A percentile compares a stretch with the other conserved stretches of the same genome.
Evolutionary conservation across 345 rosid species (phyloP).

Genomic region (Turnera subulata): DNA sequence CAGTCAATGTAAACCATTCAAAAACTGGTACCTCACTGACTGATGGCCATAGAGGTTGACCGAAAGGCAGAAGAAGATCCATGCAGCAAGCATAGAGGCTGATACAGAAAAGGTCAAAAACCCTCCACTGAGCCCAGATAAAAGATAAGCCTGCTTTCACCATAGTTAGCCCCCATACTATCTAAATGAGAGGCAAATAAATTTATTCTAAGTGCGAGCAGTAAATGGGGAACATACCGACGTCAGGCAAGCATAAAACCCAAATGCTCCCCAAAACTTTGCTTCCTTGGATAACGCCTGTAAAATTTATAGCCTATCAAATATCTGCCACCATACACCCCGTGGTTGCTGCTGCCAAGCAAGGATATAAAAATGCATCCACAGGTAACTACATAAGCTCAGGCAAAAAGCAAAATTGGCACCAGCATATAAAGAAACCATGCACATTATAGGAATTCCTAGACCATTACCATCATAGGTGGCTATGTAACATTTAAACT

Average conservation of each 20-base stretch:
- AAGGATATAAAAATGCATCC: background rate
- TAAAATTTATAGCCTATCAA: constrained; percentile 23
- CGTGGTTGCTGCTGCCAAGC: background rate
- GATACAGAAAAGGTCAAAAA: constrained; percentile 61
- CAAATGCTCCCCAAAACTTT: constrained; percentile 98
- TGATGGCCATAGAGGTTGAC: constrained; percentile 43
- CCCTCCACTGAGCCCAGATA: constrained; percentile 85
- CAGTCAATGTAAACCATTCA: constrained; percentile 1
- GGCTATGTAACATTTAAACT: no score
- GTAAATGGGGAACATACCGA: constrained; percentile 42
- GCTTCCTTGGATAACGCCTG: constrained; percentile 75
- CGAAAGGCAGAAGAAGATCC: constrained; percentile 60
- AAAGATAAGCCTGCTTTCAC: constrained; percentile 63
- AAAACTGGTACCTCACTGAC: constrained; percentile 52
- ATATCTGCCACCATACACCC: constrained; percentile 13
- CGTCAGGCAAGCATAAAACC: constrained; percentile 63
- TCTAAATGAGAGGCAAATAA: background rate
- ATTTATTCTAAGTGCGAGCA: background rate
- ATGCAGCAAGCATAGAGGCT: constrained; percentile 69
- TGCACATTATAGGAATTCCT: no score
- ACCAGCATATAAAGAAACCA: background rate
- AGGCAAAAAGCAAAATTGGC: background rate
- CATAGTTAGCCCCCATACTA: constrained; percentile 25
- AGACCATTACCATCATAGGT: no score
- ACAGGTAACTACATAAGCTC: background rate